A percentile compares a stretch with the other conserved stretches of the same genome.
phyloP scores from a whole-genome alignment of 139 green algal species.

The Tetradesmus obliquus region DNA sequence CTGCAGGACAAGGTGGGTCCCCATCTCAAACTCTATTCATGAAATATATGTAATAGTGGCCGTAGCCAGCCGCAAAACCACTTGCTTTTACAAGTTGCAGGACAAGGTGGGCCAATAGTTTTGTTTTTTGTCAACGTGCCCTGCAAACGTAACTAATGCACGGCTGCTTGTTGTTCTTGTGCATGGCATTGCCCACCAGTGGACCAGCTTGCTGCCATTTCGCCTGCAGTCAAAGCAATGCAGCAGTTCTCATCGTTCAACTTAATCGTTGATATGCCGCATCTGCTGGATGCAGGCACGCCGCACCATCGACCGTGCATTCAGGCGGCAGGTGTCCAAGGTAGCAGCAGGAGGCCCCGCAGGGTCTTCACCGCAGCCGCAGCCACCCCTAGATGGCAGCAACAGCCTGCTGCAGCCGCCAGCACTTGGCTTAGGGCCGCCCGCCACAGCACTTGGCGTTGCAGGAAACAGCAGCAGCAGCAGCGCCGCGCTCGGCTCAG shows the following conservation, averaged over 20 bases:
- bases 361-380: neutral
- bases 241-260: too few species aligned
- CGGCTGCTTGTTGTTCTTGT: too few species aligned
- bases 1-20: constrained; percentile 25
- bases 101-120: neutral
- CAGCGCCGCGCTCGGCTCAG: neutral
- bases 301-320: constrained; percentile 13
- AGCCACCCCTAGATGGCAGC: constrained; percentile 18
- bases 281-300: neutral
- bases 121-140: neutral
- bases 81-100: neutral
- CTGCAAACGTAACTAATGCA: neutral
- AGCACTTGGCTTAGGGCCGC: neutral
- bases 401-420: constrained; percentile 15
- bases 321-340: neutral
- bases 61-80: neutral
- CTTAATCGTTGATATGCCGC: neutral
- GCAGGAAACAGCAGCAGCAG: neutral
- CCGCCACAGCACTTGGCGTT: neutral
- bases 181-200: too few species aligned
- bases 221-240: too few species aligned
- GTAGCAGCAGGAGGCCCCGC: neutral
- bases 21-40: neutral
- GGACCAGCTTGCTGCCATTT: too few species aligned
- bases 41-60: neutral